These are phyloP conservation scores for Pyracantha coccinea DNA, from an alignment of 331 rosid species.

Conservation along the genomic window DNA sequence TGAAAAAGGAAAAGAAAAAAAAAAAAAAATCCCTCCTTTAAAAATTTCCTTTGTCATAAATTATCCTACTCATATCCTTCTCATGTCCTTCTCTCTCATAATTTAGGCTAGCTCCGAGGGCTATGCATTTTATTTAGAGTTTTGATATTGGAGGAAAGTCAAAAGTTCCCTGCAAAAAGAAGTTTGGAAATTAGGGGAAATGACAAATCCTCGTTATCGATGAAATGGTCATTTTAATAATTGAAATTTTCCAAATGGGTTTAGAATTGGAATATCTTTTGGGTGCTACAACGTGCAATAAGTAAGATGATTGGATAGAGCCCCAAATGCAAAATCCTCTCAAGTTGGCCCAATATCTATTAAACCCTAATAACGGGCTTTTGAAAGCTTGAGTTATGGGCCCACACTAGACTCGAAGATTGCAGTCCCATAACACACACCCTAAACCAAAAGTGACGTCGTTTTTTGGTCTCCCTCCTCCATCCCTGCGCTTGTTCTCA, in stretches of 20 bases:
- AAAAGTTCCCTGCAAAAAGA: not conserved
- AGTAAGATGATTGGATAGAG: not conserved
- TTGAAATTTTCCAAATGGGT: not conserved
- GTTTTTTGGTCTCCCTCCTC: not conserved
- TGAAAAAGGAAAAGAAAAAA: not conserved
- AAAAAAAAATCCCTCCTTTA: too few species aligned
- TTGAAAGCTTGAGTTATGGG: not conserved
- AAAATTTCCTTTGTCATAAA: too few species aligned
- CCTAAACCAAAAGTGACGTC: conserved; percentile 5
- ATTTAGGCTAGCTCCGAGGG: too few species aligned
- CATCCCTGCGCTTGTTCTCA: not conserved
- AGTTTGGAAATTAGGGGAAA: not conserved
- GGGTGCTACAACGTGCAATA: not conserved
- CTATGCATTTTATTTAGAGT: not conserved
- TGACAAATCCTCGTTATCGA: not conserved
- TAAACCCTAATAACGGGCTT: not conserved
- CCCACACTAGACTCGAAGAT: not conserved
- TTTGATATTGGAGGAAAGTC: not conserved
- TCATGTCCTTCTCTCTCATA: not conserved
- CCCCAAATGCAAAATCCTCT: not conserved
- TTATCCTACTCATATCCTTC: too few species aligned
- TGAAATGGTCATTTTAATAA: too few species aligned
- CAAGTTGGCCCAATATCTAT: not conserved
- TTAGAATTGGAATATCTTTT: not conserved
- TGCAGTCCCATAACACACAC: not conserved